Percentiles rank a stretch among this genome's conserved stretches.
Evolutionary conservation across 805 yeast species (phyloP).

Genomic region (Pichia scutulata): DNA sequence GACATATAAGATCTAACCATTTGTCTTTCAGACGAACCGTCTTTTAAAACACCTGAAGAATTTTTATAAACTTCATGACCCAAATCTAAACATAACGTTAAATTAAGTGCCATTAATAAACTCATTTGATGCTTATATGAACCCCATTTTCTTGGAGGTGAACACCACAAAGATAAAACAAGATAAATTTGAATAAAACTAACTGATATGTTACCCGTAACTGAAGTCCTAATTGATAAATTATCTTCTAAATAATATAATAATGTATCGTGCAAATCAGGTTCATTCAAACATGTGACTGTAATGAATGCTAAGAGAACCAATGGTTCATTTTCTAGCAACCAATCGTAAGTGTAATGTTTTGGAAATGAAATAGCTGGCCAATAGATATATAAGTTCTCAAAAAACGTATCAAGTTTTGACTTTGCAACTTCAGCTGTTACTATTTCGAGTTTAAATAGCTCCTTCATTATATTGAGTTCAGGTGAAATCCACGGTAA

Average conservation of each 20-base stretch:
- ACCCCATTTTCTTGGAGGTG: slow-evolving; percentile 45
- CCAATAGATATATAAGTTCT: slow-evolving; percentile 37
- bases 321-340: slow-evolving; percentile 36
- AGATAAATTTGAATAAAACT: slow-evolving; percentile 36
- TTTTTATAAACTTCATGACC: slow-evolving; percentile 30
- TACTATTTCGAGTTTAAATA: slow-evolving; percentile 30
- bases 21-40: slow-evolving; percentile 28
- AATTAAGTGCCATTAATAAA: slow-evolving; percentile 35
- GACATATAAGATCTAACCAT: slow-evolving; percentile 38
- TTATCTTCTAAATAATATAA: slow-evolving; percentile 38
- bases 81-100: slow-evolving; percentile 43
- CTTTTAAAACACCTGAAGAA: slow-evolving; percentile 20
- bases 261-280: slow-evolving; percentile 35
- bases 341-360: slow-evolving; percentile 31
- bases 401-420: slow-evolving; percentile 31
- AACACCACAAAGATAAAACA: slow-evolving; percentile 43
- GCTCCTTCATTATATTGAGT: slow-evolving; percentile 31
- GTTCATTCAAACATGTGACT: slow-evolving; percentile 41
- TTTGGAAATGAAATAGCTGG: slow-evolving; percentile 40
- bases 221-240: slow-evolving; percentile 36
- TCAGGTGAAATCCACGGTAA: slow-evolving; percentile 32
- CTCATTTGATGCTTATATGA: slow-evolving; percentile 47
- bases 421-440: slow-evolving; percentile 28
- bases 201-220: slow-evolving; percentile 37
- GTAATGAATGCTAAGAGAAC: slow-evolving; percentile 36